phyloP scores from a whole-genome alignment of 805 yeast genomes.

The Clavispora santaluciae region DNA sequence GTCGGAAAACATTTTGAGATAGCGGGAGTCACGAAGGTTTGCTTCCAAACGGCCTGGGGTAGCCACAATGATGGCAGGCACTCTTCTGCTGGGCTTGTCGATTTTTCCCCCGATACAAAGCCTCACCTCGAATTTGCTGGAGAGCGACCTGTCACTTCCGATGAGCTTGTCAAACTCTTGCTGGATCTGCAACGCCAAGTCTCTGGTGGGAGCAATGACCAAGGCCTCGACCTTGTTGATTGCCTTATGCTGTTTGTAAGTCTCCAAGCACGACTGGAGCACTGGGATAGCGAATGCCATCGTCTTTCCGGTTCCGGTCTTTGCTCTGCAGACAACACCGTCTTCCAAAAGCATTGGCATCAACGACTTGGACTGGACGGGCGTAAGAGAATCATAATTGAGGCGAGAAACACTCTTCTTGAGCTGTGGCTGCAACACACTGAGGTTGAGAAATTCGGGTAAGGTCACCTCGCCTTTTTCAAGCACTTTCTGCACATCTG shows the following conservation, averaged over 20 bases:
- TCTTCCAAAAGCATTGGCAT: slow-evolving; percentile 49
- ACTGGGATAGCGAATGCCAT: slow-evolving; percentile 83
- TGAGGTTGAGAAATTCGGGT: slow-evolving; percentile 9
- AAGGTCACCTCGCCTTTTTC: slow-evolving; percentile 8
- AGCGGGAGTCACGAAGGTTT: slow-evolving; percentile 44
- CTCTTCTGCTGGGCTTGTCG: slow-evolving; percentile 8
- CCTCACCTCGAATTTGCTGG: slow-evolving; percentile 13
- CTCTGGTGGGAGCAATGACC: slow-evolving; percentile 86
- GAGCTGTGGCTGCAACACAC: slow-evolving; percentile 7
- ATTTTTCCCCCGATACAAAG: slow-evolving; percentile 64
- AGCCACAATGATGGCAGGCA: slow-evolving; percentile 68
- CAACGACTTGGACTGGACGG: slow-evolving; percentile 64
- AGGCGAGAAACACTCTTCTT: slow-evolving; percentile 11
- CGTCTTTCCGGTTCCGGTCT: slow-evolving; percentile 95
- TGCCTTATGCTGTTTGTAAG: neutral
- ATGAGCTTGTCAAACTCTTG: slow-evolving; percentile 52
- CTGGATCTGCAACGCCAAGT: slow-evolving; percentile 78
- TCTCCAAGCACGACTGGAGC: slow-evolving; percentile 48
- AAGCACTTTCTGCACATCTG: neutral
- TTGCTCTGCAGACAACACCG: slow-evolving; percentile 85
- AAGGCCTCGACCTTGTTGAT: slow-evolving; percentile 43
- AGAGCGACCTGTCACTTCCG: slow-evolving; percentile 14
- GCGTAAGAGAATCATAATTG: slow-evolving; percentile 53
- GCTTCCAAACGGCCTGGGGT: slow-evolving; percentile 87
- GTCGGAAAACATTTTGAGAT: slow-evolving; percentile 44